Evolutionary conservation across 331 rosid genomes (phyloP), one percentile per base, ranked within the genome.

Genomic region (Stylosanthes scabra): DNA sequence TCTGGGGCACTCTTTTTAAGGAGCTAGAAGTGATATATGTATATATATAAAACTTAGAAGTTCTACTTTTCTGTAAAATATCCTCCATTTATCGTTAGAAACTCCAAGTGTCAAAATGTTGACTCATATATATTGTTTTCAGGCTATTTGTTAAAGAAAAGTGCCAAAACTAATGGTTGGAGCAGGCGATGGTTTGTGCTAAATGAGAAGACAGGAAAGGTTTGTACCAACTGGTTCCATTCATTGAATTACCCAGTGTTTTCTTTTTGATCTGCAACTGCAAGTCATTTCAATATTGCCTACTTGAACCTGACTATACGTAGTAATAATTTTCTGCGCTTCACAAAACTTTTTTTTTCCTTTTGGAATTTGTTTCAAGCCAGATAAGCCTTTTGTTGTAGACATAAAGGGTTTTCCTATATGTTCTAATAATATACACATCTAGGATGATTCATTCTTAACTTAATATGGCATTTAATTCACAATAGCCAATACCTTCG

Each of bases 141-240:
- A 94, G 99, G 99, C 44, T 94, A 83, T 83, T 72, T 94, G 56
- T 81, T 85, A 58, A 94, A 94, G 88, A 94, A 89, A 87, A 94
- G 99, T 78, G 89, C 86, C 52, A 94, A 94, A 86, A 88, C 91
- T 74, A 89, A 80, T 80, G 99, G 92, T 16, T 94, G 99, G 99
- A 91, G 88, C 86, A 83, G 83, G 78, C 87, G 97, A 75, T 94
- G 99, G 99, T 94, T 94, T 86, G 99, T 94, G 70, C 81, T 94
- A 59, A 94, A 94, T 75, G 96, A 86, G 80, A 94, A 94, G 86
- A 88, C 96, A 0, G 97, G 99, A 74, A 94, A 94, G 99, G 99
- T 94, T 54, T 71, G 90, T 66, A 55, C 45, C 37, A 39, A 40
- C 66, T 52, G 72, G 44, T 49, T 47, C 11, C 45, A 20, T 63